A percentile compares a stretch with the other conserved stretches of the same genome.
phyloP scores from a whole-genome alignment of 371 early-diverging fungal species.

The Mucor circinelloides region DNA sequence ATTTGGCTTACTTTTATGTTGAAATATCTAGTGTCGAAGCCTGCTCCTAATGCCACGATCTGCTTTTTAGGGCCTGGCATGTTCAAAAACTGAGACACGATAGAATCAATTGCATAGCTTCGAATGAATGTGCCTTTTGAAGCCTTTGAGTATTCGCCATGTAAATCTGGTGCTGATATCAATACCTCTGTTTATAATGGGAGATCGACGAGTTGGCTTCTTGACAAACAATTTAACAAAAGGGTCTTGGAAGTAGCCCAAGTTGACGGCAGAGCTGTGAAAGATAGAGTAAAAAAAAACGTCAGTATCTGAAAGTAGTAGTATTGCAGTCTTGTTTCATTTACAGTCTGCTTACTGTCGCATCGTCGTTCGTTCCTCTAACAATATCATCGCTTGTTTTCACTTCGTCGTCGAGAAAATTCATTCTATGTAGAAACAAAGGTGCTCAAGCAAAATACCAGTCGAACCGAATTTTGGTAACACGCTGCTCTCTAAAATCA shows the following conservation, averaged over 20 bases:
- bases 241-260: slow-evolving; percentile 83
- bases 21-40: slow-evolving; percentile 93
- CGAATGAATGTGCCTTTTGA: slow-evolving; percentile 74
- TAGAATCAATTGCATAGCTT: slow-evolving; percentile 61
- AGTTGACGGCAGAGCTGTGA: slow-evolving; percentile 78
- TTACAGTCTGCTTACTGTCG: slow-evolving; percentile 79
- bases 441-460: background rate
- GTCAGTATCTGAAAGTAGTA: background rate
- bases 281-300: background rate
- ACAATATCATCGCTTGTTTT: slow-evolving; percentile 63
- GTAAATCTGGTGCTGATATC: background rate
- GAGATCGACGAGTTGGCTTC: slow-evolving; percentile 70
- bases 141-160: background rate
- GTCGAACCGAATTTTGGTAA: background rate
- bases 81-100: slow-evolving; percentile 66
- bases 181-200: slow-evolving; percentile 90
- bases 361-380: slow-evolving; percentile 87
- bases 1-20: slow-evolving; percentile 58
- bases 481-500: background rate
- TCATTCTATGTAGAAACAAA: background rate
- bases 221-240: slow-evolving; percentile 78
- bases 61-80: slow-evolving; percentile 50
- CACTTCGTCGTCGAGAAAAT: background rate
- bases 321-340: background rate
- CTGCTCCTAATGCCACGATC: slow-evolving; percentile 89